Evolutionary conservation across 2,329 filamentous ascomycete genomes (phyloP), one percentile per base, ranked within the genome.

Genomic region (Tolypocladium inflatum): DNA sequence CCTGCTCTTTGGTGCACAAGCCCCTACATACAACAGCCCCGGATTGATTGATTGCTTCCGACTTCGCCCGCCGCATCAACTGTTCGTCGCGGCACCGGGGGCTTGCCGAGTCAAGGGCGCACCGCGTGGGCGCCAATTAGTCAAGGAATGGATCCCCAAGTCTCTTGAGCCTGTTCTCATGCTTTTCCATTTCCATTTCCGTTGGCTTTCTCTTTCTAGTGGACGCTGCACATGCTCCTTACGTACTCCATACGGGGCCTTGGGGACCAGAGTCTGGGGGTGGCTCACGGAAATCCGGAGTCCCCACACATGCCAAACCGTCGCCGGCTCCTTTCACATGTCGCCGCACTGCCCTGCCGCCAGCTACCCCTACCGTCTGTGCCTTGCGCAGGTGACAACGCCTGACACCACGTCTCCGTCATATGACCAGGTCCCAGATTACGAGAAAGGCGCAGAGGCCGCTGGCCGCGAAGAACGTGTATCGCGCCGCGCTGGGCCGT

Each of bases 391-490:
- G n/a, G n/a, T n/a, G n/a, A n/a, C n/a, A n/a, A n/a, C n/a, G n/a
- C n/a, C n/a, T n/a, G n/a, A n/a, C n/a, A 30, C 45, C 48, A 11
- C 26, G 8, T 37, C 26, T 26, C 17, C 26, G 26, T 65, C 56
- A 80, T 69, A 84, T 78, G 42, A 93, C 75, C 64, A 92, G 73
- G 77, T 94, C 90, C 88, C 89, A 93, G 26, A 89, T 73, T 39
- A 94, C 79, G 63, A 94, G 74, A 68, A 89, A 88, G 33, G 84
- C 79, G 71, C 89, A 91, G 55, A 94, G 73, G 1, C 88, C 86
- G 59, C 87, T 85, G 5, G 88, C 88, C n/a, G 86, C 87, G 70
- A 89, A 92, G 66, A 93, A 93, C 0, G 91, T 90, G 64, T 86
- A 86, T 68, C 87, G 85, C 37, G 90, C 90, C 50, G 86, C 81